Evolutionary conservation across 2,329 filamentous ascomycete genomes (phyloP).

Genomic region (Penicillium brevicompactum): DNA sequence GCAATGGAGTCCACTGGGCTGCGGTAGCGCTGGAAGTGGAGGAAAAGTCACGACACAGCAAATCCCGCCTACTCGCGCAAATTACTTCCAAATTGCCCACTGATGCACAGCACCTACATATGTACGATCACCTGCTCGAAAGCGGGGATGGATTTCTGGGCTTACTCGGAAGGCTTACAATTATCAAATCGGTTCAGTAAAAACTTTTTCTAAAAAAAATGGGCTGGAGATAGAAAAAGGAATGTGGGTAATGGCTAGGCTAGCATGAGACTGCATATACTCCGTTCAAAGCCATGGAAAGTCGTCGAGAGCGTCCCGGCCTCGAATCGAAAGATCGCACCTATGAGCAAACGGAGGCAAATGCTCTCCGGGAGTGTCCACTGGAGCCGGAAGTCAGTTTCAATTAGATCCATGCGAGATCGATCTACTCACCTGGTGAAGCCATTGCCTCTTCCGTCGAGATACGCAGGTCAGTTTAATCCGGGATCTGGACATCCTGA

Average conservation of each 20-base stretch:
- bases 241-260: not conserved
- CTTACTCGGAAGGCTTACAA: not conserved
- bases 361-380: not conserved
- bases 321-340: not conserved
- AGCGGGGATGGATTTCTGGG: not conserved
- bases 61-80: not conserved
- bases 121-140: constrained; percentile 2
- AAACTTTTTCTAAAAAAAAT: too few species aligned
- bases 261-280: not conserved
- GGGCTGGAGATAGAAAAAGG: not conserved
- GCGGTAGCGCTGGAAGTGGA: constrained; percentile 3
- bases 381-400: not conserved
- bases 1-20: not conserved
- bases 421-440: not conserved
- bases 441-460: constrained; percentile 5
- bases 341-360: not conserved
- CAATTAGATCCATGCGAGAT: not conserved
- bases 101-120: not conserved
- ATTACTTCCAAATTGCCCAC: not conserved
- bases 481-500: constrained; percentile 9
- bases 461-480: not conserved
- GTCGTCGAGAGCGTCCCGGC: not conserved
- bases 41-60: not conserved
- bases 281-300: too few species aligned
- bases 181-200: not conserved